phyloP scores from a whole-genome alignment of 306 rosid genomes.

The Erythrophleum fordii region DNA sequence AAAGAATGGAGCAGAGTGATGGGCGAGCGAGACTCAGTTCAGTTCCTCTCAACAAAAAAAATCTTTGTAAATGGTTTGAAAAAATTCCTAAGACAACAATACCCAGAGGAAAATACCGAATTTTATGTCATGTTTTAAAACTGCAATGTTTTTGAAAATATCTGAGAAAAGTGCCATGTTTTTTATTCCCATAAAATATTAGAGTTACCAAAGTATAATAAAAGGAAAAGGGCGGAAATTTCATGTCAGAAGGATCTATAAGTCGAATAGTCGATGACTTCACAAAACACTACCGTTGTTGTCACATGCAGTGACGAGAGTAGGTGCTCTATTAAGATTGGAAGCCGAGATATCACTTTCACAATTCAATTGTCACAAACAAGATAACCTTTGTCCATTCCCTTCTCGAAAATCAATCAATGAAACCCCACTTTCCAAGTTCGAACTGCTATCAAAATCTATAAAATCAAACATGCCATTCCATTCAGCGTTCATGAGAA shows the following conservation, averaged over 20 bases:
- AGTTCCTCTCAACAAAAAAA: neutral
- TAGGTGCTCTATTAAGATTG: conserved; percentile 40
- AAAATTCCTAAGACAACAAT: no score
- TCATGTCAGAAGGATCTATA: neutral
- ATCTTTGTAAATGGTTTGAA: neutral
- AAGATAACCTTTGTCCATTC: conserved; percentile 5
- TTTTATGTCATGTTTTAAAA: neutral
- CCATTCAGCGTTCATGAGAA: neutral
- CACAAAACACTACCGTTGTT: neutral
- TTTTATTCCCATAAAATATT: neutral
- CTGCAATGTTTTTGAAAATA: no score
- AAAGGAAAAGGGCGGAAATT: no score
- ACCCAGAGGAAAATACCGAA: neutral
- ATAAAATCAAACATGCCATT: neutral
- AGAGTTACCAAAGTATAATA: neutral
- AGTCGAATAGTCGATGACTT: no score
- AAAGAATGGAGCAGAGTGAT: neutral
- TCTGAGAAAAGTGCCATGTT: no score
- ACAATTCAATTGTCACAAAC: conserved; percentile 35
- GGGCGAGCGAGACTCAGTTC: neutral
- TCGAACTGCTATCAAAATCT: neutral
- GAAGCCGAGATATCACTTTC: conserved; percentile 52
- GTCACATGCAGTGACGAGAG: conserved; percentile 38
- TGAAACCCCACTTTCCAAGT: conserved; percentile 9
- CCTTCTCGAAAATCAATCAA: conserved; percentile 18